phyloP scores from a whole-genome alignment of 805 yeast species.

The Lipomyces orientalis region DNA sequence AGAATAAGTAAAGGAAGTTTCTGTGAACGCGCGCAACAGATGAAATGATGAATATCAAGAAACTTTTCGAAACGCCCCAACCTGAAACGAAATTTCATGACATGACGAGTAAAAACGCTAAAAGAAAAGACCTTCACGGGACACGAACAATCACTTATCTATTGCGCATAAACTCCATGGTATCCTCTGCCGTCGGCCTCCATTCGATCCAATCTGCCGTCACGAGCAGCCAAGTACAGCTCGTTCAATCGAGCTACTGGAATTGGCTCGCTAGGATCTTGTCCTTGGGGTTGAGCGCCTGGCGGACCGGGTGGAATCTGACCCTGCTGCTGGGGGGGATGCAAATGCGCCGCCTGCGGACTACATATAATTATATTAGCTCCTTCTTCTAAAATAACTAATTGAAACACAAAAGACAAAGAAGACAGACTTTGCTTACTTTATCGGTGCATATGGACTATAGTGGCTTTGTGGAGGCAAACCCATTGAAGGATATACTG shows the following conservation, averaged over 20 bases:
- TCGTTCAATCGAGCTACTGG: slow-evolving; percentile 56
- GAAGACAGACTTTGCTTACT: slow-evolving; percentile 29
- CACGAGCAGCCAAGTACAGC: slow-evolving; percentile 60
- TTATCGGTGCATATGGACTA: slow-evolving; percentile 46
- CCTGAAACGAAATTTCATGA: slow-evolving; percentile 14
- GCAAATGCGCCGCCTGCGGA: slow-evolving; percentile 37
- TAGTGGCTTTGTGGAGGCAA: slow-evolving; percentile 45
- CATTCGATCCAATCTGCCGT: slow-evolving; percentile 59
- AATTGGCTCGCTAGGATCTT: slow-evolving; percentile 48
- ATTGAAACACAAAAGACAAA: slow-evolving; percentile 13
- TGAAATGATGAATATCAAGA: slow-evolving; percentile 3
- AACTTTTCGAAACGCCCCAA: slow-evolving; percentile 29
- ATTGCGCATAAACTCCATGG: slow-evolving; percentile 51
- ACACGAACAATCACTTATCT: slow-evolving; percentile 21
- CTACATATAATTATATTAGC: slow-evolving; percentile 19
- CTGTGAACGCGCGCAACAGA: slow-evolving; percentile 3
- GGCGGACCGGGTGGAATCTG: slow-evolving; percentile 33
- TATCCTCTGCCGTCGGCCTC: slow-evolving; percentile 55
- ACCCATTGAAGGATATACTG: slow-evolving; percentile 45
- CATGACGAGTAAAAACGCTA: slow-evolving; percentile 2
- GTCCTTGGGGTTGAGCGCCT: slow-evolving; percentile 32
- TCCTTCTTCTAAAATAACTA: slow-evolving; percentile 5
- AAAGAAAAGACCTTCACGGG: slow-evolving; percentile 17
- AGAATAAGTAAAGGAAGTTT: slow-evolving; percentile 10
- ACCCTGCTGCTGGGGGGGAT: slow-evolving; percentile 28